phyloP scores from a whole-genome alignment of 371 early-diverging fungal genomes.

The Lichtheimia ramosa region DNA sequence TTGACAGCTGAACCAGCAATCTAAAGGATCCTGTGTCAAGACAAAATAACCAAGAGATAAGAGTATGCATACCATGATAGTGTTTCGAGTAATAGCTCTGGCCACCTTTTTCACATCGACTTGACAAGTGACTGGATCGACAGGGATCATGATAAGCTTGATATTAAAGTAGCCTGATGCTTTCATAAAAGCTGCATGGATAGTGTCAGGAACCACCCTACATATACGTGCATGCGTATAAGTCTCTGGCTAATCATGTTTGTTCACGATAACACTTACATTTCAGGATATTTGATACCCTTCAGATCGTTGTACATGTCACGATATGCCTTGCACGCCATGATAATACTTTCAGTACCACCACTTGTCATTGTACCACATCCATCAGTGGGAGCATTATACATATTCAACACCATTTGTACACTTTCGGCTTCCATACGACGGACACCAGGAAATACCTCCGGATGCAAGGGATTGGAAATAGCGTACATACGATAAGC shows the following conservation, averaged over 20 bases:
- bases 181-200: conserved; percentile 96
- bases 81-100: conserved; percentile 85
- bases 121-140: conserved; percentile 76
- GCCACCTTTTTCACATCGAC: conserved; percentile 76
- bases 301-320: conserved; percentile 72
- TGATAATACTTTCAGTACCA: conserved; percentile 92
- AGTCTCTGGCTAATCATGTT: background rate
- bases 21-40: conserved; percentile 23
- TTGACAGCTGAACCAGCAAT: conserved; percentile 91
- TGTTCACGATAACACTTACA: conserved; percentile 53
- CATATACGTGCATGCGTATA: background rate
- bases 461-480: conserved; percentile 94
- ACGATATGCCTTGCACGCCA: conserved; percentile 91
- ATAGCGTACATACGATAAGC: conserved; percentile 86
- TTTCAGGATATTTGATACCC: conserved; percentile 88
- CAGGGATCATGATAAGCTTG: conserved; percentile 80
- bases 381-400: conserved; percentile 74
- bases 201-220: conserved; percentile 87
- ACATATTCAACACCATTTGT: conserved; percentile 86
- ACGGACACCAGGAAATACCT: conserved; percentile 93
- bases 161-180: conserved; percentile 91
- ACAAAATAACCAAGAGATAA: too few species aligned
- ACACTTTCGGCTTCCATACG: conserved; percentile 95
- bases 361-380: conserved; percentile 92
- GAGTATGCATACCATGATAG: conserved; percentile 67